Conservation (phyloP, 805 yeast species). For the Metschnikowia reukaufii region DNA sequence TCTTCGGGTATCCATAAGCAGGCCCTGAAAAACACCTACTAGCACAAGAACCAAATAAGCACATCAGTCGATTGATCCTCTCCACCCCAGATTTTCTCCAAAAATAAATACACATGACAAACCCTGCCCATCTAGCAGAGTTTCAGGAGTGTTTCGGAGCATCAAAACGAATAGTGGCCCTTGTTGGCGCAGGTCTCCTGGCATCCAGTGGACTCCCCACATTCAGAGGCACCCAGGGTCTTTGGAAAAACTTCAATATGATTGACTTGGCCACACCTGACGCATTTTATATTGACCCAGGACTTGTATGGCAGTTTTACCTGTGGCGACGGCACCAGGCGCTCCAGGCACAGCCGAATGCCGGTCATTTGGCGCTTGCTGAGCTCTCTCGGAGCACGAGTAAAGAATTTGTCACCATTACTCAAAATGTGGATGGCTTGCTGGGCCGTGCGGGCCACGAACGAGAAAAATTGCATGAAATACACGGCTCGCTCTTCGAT, state of each 20-base stretch:
- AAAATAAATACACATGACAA: background rate
- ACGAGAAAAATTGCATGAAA: slow-evolving; percentile 51
- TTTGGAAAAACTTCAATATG: slow-evolving; percentile 76
- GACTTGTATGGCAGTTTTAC: slow-evolving; percentile 88
- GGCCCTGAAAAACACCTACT: too few relatives aligned
- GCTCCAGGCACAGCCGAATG: slow-evolving; percentile 65
- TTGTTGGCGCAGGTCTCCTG: slow-evolving; percentile 83
- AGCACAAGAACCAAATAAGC: too few relatives aligned
- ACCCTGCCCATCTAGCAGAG: slow-evolving; percentile 16
- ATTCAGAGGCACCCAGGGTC: slow-evolving; percentile 68
- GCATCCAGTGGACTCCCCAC: slow-evolving; percentile 77
- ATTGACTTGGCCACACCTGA: slow-evolving; percentile 90
- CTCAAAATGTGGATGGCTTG: slow-evolving; percentile 84
- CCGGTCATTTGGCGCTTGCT: slow-evolving; percentile 71
- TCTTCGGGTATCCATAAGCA: too few relatives aligned
- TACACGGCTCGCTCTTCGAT: slow-evolving; percentile 78
- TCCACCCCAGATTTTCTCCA: too few relatives aligned
- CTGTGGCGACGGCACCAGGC: slow-evolving; percentile 67
- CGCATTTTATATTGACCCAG: slow-evolving; percentile 81
- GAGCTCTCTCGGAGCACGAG: slow-evolving; percentile 45
- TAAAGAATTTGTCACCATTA: slow-evolving; percentile 58
- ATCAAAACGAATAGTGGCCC: slow-evolving; percentile 54
- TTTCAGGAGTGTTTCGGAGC: slow-evolving; percentile 52
- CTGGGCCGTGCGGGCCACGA: slow-evolving; percentile 66
- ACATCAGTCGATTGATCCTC: too few relatives aligned